Evolutionary conservation across 345 rosid species (phyloP).

Genomic region (Raphanus sativus): DNA sequence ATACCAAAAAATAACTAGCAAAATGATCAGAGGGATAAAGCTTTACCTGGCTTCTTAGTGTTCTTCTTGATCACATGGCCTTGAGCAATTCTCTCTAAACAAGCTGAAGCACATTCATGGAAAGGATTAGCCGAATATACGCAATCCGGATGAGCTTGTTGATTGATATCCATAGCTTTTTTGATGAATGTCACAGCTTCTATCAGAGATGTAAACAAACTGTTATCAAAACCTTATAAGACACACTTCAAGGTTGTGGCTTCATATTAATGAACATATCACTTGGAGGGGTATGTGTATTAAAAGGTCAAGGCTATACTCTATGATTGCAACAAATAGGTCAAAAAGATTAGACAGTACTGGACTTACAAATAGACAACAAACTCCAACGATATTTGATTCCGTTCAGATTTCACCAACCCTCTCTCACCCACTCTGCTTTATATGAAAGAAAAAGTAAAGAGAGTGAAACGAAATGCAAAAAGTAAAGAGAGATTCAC

Average conservation of each 20-base stretch:
- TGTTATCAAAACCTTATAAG: neutral
- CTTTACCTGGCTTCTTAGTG: conserved; percentile 31
- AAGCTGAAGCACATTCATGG: conserved; percentile 41
- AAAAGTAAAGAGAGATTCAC: conserved; percentile 18
- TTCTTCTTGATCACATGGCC: conserved; percentile 37
- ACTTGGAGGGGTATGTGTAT: conserved; percentile 1
- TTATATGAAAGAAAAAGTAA: conserved; percentile 1
- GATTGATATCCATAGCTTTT: conserved; percentile 25
- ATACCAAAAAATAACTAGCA: neutral
- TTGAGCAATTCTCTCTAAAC: conserved; percentile 42
- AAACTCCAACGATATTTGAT: conserved; percentile 29
- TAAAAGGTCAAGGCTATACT: conserved; percentile 22
- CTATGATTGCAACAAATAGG: conserved; percentile 18
- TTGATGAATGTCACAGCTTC: conserved; percentile 14
- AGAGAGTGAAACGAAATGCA: conserved; percentile 17
- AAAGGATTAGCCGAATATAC: conserved; percentile 37
- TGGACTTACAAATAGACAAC: conserved; percentile 6
- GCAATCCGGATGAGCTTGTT: conserved; percentile 38
- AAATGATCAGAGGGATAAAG: neutral
- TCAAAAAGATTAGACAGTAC: conserved; percentile 13
- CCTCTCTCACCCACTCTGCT: conserved; percentile 19
- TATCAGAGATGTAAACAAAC: neutral
- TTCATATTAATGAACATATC: conserved; percentile 11
- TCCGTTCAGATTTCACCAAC: conserved; percentile 38
- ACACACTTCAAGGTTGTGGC: conserved; percentile 1